Base-by-base conservation (phyloP, 495 filamentous ascomycete genomes). In the Xylaria sp. region DNA sequence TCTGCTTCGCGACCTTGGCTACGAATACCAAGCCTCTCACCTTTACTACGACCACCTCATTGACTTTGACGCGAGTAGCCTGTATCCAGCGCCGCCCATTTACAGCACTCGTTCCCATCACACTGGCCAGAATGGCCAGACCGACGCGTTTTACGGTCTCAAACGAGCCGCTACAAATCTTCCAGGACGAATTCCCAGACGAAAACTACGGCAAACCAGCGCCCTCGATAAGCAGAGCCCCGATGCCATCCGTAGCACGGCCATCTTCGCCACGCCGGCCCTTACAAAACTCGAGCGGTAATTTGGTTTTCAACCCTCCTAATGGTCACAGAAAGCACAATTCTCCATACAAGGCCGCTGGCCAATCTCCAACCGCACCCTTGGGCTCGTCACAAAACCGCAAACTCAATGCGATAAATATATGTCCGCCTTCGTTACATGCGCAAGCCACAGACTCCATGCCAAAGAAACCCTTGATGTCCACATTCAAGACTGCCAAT, bases 371-470 rank as follows among this genome's bases (percentile, higher is more conserved):
- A 19, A 77, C 81, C 44, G 75, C 83, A 19, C 77, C 83, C 73
- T 79, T 77, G 78, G 84, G 78, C 44, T 81, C 77, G 61, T 79
- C 75, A 75, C 83, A 82, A 78, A 77, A 75, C 52, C 77, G 81
- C 67, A 83, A 81, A 46, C 80, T 91, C 65, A 86, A 89, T 75
- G 78, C 83, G 70, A 81, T 94, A 67, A 87, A 90, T 57, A 93
- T 97, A 80, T 90, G 90, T 62, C 93, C 93, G 5, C 93, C 94
- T 24, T 77, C 81, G 69, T 82, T 85, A 67, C 84, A 88, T 48
- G 83, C 81, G 69, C 91, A 92, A 74, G 85, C 85, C 59, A 97
- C 93, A n/a, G 94, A 96, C 81, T 96, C 94, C 17, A 93, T 92
- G 35, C 83, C 90, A 75, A 97, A 97, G 85, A 93, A 92, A 67